Conservation (phyloP, 257 asterid species). For the Thymus quinquecostatus region DNA sequence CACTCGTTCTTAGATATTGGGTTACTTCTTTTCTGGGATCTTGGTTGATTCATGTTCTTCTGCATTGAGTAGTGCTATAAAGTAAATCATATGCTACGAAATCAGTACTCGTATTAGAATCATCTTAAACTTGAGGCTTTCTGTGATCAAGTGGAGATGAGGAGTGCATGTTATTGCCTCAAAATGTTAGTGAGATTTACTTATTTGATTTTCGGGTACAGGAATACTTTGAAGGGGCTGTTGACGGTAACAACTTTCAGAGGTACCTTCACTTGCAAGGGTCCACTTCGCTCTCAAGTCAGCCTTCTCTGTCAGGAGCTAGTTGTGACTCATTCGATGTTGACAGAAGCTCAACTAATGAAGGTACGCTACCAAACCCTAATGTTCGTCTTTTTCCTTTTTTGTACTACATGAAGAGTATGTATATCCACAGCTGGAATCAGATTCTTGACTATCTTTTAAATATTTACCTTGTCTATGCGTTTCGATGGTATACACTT, state of each 20-base stretch:
- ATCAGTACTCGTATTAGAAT: not conserved
- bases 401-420: slow-evolving; percentile 8
- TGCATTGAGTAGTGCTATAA: not conserved
- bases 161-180: not conserved
- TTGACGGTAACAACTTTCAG: slow-evolving; percentile 40
- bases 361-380: slow-evolving; percentile 48
- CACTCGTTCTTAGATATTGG: not conserved
- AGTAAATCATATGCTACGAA: not conserved
- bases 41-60: not conserved
- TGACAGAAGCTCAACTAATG: slow-evolving; percentile 48
- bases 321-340: slow-evolving; percentile 63
- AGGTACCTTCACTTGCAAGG: slow-evolving; percentile 44
- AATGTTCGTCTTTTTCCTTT: slow-evolving; percentile 21
- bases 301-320: slow-evolving; percentile 63
- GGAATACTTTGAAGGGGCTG: slow-evolving; percentile 42
- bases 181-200: slow-evolving; percentile 5
- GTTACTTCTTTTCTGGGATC: not conserved
- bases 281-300: slow-evolving; percentile 52
- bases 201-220: slow-evolving; percentile 48
- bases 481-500: not conserved
- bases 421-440: not conserved
- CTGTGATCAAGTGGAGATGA: slow-evolving; percentile 14
- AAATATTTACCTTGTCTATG: not conserved
- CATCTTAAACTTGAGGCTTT: slow-evolving; percentile 14
- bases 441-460: not conserved